Evolutionary conservation across 2,329 filamentous ascomycete species (phyloP), one percentile per base, ranked within the genome.

Genomic region (Fusarium domesticum): DNA sequence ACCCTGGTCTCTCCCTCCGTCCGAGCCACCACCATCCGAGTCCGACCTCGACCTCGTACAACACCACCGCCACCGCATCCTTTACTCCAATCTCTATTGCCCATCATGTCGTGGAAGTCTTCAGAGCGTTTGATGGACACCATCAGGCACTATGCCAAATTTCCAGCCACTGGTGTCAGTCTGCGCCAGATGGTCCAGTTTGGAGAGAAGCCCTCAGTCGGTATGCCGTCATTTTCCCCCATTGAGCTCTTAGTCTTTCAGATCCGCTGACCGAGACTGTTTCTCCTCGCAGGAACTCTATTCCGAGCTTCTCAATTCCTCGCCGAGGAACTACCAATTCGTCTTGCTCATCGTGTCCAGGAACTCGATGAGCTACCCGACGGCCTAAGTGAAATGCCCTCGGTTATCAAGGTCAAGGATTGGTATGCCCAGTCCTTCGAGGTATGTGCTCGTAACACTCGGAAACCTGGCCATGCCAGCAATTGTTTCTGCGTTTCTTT

Each of bases 351-450:
- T 71, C 87, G 93, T 53, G 93, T 98, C 47, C 88, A 96, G 70
- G 93, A 98, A 73, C 81, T 98, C 45, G 84, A 87, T 50, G 87
- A 89, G 62, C 76, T 98, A 3, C 93, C 93, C 28, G 93, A 98
- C 78, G 93, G 93, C 43, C 80, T 98, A 50, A 96, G 89, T 66
- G 91, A 97, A 58, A 97, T 98, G 93, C 89, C 91, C 31, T 97
- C 93, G 10, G 96, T 98, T 57, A 84, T 85, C 67, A 89, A 85
- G 63, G 93, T 98, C 57, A 87, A 91, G 67, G 91, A 97, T 64
- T 98, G 93, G 93, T 98, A 98, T 69, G 93, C 92, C 53, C 93
- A 98, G 73, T 98, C 93, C 39, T 98, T 98, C 64, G 93, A 98
- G 83, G 91, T 96, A 80, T 59, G 55, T 33, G 16, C 23, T 14